A percentile compares a stretch with the other conserved stretches of the same genome.
Conservation (phyloP, 208 protist species). For the Porcisia deanei region DNA sequence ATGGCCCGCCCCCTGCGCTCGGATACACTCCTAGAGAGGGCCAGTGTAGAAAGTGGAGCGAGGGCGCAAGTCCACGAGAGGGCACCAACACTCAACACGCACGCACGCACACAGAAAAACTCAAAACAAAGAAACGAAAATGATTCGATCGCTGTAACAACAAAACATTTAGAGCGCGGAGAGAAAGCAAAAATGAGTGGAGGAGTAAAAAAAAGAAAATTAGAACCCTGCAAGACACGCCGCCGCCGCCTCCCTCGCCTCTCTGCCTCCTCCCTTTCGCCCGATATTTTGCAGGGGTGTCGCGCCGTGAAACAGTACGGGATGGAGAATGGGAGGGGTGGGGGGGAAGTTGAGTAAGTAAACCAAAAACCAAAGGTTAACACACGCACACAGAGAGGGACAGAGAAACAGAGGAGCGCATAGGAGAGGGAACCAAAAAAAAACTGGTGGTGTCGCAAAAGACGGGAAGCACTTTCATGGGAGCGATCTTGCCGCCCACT, state of each 20-base stretch:
- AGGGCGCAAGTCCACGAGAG: too few species aligned
- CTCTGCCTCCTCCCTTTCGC: too few species aligned
- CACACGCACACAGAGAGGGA: not conserved
- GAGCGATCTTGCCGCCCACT: too few species aligned
- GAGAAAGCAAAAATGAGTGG: not conserved
- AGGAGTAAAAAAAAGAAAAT: not conserved
- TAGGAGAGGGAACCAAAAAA: too few species aligned
- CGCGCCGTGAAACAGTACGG: not conserved
- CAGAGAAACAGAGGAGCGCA: too few species aligned
- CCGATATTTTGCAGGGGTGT: too few species aligned
- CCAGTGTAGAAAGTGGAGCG: too few species aligned
- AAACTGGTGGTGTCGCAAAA: too few species aligned
- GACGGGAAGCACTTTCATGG: too few species aligned
- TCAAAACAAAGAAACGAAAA: not conserved
- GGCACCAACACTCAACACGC: not conserved
- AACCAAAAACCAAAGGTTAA: not conserved
- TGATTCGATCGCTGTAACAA: not conserved
- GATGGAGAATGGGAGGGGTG: not conserved
- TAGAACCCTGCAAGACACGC: not conserved
- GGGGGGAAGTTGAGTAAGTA: not conserved
- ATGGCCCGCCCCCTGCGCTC: too few species aligned
- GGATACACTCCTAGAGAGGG: too few species aligned
- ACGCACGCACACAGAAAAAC: not conserved
- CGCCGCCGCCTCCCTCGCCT: too few species aligned
- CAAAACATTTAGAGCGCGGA: not conserved